Base-by-base conservation (phyloP, 2,329 filamentous ascomycete genomes). In the Claviceps sp. region DNA sequence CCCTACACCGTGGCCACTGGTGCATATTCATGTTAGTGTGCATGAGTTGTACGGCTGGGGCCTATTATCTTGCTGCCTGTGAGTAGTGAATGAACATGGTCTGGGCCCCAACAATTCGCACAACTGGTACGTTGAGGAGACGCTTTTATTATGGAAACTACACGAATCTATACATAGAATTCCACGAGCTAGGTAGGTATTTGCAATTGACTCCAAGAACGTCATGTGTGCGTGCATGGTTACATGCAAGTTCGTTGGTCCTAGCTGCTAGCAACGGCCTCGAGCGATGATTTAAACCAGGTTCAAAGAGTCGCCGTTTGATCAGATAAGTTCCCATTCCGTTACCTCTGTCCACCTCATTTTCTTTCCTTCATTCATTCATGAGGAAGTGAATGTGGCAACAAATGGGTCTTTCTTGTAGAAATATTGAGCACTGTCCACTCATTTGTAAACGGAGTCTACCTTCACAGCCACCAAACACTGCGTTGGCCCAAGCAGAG, bases 21-120 rank as follows among this genome's bases (percentile, higher is more conserved):
- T 51, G 50, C 50, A 51, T 47, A 47, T 47, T 42, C 50, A 42
- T 46, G 44, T 51, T 26, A 45, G 40, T 45, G 42, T 50, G 49
- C 49, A 50, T 50, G 49, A 45, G 49, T 50, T 50, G 34, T 45
- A 50, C 42, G 37, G 50, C 42, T 44, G 50, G 47, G 37, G 37
- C 50, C 50, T 42, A 29, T 38, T 23, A 51, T 47, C 44, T 46
- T 14, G 26, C 23, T 47, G 43, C 16, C n/a, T 46, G 36, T n/a
- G 23, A 45, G 29, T 22, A 39, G 46, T 34, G 22, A 50, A 22
- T 8, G 22, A 40, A 46, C 23, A 13, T 40, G 34, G 22, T 23
- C 23, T 40, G 11, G 43, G 36, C 37, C 49, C 50, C 50, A 51
- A 51, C 17, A 45, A 23, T 23, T 38, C 37, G 40, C 49, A 40